Percentiles rank a stretch among this genome's conserved stretches.
Conservation (phyloP, 768 basidiomycete species). For the Kwoniella dendrophila region DNA sequence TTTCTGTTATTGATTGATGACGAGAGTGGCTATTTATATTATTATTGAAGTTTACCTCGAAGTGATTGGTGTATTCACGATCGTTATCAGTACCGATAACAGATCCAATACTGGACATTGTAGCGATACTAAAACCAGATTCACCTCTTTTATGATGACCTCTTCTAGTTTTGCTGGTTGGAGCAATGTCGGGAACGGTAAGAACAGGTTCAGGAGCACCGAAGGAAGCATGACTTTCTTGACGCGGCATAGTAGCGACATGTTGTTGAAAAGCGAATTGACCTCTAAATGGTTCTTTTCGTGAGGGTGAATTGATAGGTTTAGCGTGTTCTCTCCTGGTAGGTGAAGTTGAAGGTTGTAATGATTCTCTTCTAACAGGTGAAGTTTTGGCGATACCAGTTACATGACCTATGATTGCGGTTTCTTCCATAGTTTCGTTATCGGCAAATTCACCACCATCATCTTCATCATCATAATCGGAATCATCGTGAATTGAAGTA, state of each 20-base stretch:
- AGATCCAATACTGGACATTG: conserved; percentile 50
- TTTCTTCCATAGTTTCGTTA: conserved; percentile 12
- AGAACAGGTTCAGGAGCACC: conserved; percentile 19
- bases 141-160: conserved; percentile 37
- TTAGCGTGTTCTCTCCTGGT: conserved; percentile 24
- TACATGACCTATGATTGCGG: conserved; percentile 12
- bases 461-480: conserved; percentile 15
- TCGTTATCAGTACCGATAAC: conserved; percentile 51
- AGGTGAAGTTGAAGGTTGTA: conserved; percentile 13
- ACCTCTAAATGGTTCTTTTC: conserved; percentile 37
- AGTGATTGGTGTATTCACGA: conserved; percentile 50
- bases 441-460: conserved; percentile 11
- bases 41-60: conserved; percentile 47
- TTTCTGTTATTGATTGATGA: conserved; percentile 14
- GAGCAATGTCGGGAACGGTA: neutral
- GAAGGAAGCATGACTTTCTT: conserved; percentile 13
- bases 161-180: conserved; percentile 10
- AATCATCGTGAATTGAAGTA: neutral
- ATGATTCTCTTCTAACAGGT: no score
- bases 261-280: conserved; percentile 48
- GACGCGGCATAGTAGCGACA: conserved; percentile 17
- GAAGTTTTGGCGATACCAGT: conserved; percentile 20
- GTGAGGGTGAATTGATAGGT: no score
- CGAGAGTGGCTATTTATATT: conserved; percentile 23
- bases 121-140: conserved; percentile 50